These are phyloP conservation scores for Calycina herbarum DNA, from an alignment of 2,329 filamentous ascomycete species.

Conservation along the genomic window DNA sequence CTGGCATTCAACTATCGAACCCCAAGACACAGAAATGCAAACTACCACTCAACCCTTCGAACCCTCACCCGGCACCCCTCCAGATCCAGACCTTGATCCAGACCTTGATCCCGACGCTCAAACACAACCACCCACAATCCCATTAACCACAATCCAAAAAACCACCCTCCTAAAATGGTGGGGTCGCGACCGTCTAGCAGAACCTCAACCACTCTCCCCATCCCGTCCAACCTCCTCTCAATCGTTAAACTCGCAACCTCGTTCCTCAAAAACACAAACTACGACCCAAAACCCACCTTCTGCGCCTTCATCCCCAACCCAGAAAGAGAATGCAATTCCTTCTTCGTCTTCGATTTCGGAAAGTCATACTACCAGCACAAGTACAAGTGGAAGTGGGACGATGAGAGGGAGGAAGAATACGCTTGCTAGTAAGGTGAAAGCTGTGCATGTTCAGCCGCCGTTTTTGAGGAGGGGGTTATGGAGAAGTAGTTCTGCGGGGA, in stretches of 20 bases:
- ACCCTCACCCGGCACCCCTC: not conserved
- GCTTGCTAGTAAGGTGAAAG: constrained; percentile 4
- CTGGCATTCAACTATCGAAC: not conserved
- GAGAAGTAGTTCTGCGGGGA: constrained; percentile 1
- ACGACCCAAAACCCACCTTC: not conserved
- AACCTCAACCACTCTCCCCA: not conserved
- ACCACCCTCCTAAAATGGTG: constrained; percentile 14
- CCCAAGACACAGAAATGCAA: not conserved
- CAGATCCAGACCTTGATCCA: not conserved
- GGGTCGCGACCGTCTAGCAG: constrained; percentile 8
- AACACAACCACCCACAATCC: not conserved
- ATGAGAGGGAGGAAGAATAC: constrained; percentile 5
- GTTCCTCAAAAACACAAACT: not conserved
- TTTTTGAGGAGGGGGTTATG: constrained; percentile 4
- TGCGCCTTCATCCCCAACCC: not conserved
- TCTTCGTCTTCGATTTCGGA: not conserved
- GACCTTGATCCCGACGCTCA: not conserved
- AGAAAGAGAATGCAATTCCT: not conserved
- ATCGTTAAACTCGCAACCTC: not conserved
- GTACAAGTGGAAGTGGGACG: not conserved
- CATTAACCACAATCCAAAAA: constrained; percentile 2
- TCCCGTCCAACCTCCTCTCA: constrained; percentile 5
- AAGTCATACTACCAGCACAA: not conserved
- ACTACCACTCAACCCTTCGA: not conserved
- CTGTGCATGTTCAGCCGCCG: constrained; percentile 8